A percentile compares a stretch with the other conserved stretches of the same genome.
phyloP scores from a whole-genome alignment of 192 early-diverging fungal species.

The Entophlyctis luteolus region DNA sequence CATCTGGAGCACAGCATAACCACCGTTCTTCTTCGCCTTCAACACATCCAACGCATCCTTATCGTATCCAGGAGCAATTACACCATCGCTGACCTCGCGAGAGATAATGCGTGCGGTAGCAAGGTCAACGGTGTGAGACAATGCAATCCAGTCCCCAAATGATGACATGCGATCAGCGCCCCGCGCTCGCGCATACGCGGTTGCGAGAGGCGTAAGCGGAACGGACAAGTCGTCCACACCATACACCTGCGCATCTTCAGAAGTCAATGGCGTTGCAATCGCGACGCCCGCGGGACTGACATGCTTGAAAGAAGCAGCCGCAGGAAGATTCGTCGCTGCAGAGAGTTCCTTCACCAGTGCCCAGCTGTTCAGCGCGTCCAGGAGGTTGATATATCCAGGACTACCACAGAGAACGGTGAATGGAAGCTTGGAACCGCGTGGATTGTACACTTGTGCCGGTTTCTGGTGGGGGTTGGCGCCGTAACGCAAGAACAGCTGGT shows the following conservation, averaged over 20 bases:
- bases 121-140: constrained; percentile 83
- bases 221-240: constrained; percentile 78
- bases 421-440: constrained; percentile 75
- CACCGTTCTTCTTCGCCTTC: constrained; percentile 93
- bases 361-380: constrained; percentile 97
- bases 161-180: constrained; percentile 99
- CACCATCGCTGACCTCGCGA: constrained; percentile 94
- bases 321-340: constrained; percentile 77
- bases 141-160: constrained; percentile 98
- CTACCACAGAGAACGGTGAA: constrained; percentile 88
- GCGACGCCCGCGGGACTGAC: constrained; percentile 97
- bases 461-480: constrained; percentile 98
- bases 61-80: constrained; percentile 90
- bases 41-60: constrained; percentile 85
- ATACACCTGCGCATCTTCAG: constrained; percentile 83
- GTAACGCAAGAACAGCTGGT: constrained; percentile 84
- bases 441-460: constrained; percentile 89
- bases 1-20: constrained; percentile 93
- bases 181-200: constrained; percentile 94
- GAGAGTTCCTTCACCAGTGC: constrained; percentile 96
- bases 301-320: constrained; percentile 99
- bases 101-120: constrained; percentile 92
- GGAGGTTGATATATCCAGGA: constrained; percentile 96
- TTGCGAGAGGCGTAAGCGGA: constrained; percentile 77
- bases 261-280: constrained; percentile 75